Evolutionary conservation across 345 rosid species (phyloP).

Genomic region (Turritis glabra): DNA sequence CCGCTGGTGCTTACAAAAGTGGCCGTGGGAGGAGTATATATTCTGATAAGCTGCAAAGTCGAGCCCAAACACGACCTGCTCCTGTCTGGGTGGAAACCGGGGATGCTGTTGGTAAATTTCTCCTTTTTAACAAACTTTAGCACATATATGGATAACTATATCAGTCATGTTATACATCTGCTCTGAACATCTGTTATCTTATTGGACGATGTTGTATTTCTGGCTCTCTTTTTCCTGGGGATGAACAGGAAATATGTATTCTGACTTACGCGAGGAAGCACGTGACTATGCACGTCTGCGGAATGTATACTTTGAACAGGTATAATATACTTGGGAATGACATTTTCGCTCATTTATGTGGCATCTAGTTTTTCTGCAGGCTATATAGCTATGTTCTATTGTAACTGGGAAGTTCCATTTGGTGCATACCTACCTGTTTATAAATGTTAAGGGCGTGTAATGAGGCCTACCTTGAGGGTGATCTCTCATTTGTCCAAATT

Average conservation of each 20-base stretch:
- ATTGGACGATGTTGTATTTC: neutral
- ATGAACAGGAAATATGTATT: slow-evolving; percentile 76
- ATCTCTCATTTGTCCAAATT: slow-evolving; percentile 15
- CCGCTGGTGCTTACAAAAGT: slow-evolving; percentile 54
- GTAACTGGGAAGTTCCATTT: slow-evolving; percentile 1
- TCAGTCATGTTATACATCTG: slow-evolving; percentile 37
- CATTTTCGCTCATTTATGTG: neutral
- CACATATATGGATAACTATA: neutral
- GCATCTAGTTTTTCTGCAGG: slow-evolving; percentile 1
- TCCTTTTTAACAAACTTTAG: slow-evolving; percentile 36
- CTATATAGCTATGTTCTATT: neutral
- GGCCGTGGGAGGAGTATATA: slow-evolving; percentile 69
- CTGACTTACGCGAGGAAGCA: slow-evolving; percentile 91
- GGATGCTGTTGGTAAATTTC: slow-evolving; percentile 91
- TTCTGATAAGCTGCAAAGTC: slow-evolving; percentile 66
- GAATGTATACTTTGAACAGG: slow-evolving; percentile 92
- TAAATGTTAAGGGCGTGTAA: neutral
- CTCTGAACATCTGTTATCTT: slow-evolving; percentile 18
- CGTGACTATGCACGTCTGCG: slow-evolving; percentile 89
- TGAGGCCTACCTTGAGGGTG: neutral
- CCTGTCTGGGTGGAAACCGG: slow-evolving; percentile 99
- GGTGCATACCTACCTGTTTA: neutral
- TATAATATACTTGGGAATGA: slow-evolving; percentile 33
- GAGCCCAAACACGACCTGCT: slow-evolving; percentile 65
- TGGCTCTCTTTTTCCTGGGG: slow-evolving; percentile 52